A percentile compares a stretch with the other conserved stretches of the same genome.
phyloP scores from a whole-genome alignment of 768 basidiomycete species.

The Lyophyllum atratum region DNA sequence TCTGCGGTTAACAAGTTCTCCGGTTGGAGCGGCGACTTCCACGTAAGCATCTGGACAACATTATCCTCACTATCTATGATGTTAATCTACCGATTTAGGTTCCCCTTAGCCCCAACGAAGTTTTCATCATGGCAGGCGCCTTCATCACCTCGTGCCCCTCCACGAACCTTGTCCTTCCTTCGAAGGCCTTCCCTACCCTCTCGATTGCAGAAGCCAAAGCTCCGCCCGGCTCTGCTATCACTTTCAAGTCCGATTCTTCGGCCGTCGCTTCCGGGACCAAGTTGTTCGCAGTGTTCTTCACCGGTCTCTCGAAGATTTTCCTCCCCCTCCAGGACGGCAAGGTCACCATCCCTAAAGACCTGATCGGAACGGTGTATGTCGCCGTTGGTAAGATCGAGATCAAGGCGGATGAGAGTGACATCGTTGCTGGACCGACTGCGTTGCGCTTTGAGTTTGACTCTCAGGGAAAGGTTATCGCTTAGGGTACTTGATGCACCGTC shows the following conservation, averaged over 20 bases:
- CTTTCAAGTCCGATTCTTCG: slow-evolving; percentile 13
- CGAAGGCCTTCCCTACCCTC: slow-evolving; percentile 54
- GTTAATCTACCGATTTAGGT: slow-evolving; percentile 20
- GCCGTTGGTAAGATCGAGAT: slow-evolving; percentile 37
- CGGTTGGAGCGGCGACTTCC: slow-evolving; percentile 54
- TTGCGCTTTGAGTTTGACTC: slow-evolving; percentile 20
- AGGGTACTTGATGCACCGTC: not conserved
- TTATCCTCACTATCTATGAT: not conserved
- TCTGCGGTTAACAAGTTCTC: slow-evolving; percentile 42
- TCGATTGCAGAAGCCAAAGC: slow-evolving; percentile 25
- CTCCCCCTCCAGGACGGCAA: slow-evolving; percentile 30
- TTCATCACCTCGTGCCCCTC: slow-evolving; percentile 59
- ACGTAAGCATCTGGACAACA: slow-evolving; percentile 29
- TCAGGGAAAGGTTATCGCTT: not conserved
- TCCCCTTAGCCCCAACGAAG: slow-evolving; percentile 30
- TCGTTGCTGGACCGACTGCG: slow-evolving; percentile 48
- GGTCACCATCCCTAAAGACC: slow-evolving; percentile 35
- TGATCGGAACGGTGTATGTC: slow-evolving; percentile 51
- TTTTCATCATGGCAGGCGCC: slow-evolving; percentile 37
- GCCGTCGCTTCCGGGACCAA: slow-evolving; percentile 8
- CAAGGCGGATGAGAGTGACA: slow-evolving; percentile 36
- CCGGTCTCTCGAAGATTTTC: slow-evolving; percentile 40
- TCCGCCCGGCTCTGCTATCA: slow-evolving; percentile 23
- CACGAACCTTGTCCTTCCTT: slow-evolving; percentile 52
- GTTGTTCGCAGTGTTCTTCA: slow-evolving; percentile 43